phyloP scores from a whole-genome alignment of 805 yeast genomes.

The Tetrapisispora namnaoensis region DNA sequence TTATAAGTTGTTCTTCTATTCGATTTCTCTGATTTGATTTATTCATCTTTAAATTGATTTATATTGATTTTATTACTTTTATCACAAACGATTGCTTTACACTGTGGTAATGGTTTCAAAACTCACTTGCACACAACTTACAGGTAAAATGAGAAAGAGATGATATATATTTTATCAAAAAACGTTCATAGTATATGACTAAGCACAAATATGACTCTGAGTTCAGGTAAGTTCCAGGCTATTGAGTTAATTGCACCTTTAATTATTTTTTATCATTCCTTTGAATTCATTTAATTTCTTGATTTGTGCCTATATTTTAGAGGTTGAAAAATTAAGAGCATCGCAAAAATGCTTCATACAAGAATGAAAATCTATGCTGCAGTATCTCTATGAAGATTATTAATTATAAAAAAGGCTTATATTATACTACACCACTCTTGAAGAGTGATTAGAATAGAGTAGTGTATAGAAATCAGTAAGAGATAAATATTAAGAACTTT shows the following conservation, averaged over 20 bases:
- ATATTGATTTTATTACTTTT: too few relatives aligned
- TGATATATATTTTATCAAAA: neutral
- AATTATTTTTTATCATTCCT: neutral
- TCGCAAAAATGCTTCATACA: neutral
- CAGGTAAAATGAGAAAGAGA: neutral
- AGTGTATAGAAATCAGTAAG: too few relatives aligned
- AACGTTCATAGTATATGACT: too few relatives aligned
- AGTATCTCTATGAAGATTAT: neutral
- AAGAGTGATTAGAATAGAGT: too few relatives aligned
- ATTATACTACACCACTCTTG: too few relatives aligned
- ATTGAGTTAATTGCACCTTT: neutral
- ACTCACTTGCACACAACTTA: neutral
- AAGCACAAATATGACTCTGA: too few relatives aligned
- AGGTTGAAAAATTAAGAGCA: neutral
- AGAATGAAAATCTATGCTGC: neutral
- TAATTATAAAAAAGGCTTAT: too few relatives aligned
- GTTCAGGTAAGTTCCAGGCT: too few relatives aligned
- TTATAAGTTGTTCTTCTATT: constrained; percentile 17
- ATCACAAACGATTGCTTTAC: too few relatives aligned
- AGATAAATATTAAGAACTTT: too few relatives aligned
- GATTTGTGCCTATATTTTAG: neutral
- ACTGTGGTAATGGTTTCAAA: too few relatives aligned
- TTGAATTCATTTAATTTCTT: neutral
- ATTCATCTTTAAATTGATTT: neutral
- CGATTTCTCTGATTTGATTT: neutral